A percentile compares a stretch with the other conserved stretches of the same genome.
These are phyloP conservation scores for Camelina laxa DNA, from an alignment of 345 rosid genomes.

Conservation along the genomic window DNA sequence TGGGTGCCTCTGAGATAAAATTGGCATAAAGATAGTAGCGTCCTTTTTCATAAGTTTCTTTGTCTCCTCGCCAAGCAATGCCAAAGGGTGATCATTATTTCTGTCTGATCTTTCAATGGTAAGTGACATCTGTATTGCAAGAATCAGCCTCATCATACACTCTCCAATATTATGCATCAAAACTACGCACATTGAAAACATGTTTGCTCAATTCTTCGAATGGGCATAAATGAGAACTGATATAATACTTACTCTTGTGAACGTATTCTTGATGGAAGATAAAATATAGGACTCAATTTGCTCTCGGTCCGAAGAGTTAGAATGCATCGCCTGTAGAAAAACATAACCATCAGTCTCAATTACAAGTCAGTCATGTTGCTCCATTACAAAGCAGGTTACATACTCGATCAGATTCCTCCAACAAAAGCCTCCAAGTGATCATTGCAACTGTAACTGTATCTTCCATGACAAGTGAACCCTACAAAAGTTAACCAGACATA, in stretches of 20 bases:
- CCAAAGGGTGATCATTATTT: conserved; percentile 70
- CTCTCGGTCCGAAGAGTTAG: conserved; percentile 70
- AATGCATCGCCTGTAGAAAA: conserved; percentile 67
- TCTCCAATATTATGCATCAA: conserved; percentile 19
- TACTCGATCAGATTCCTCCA: conserved; percentile 89
- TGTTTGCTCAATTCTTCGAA: conserved; percentile 12
- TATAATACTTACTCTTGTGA: conserved; percentile 67
- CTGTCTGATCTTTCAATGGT: conserved; percentile 72
- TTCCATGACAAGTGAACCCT: conserved; percentile 77
- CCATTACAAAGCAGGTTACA: conserved; percentile 32
- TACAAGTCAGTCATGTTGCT: conserved; percentile 26
- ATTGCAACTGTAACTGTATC: conserved; percentile 80
- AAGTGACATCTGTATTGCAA: conserved; percentile 61
- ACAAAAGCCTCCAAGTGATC: conserved; percentile 84
- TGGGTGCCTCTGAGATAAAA: conserved; percentile 84
- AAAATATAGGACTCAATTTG: conserved; percentile 84
- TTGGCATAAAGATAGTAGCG: conserved; percentile 69
- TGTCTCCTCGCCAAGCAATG: conserved; percentile 89
- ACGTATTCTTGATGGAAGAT: conserved; percentile 80
- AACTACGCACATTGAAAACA: not conserved
- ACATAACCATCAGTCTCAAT: conserved; percentile 32
- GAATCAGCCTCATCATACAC: conserved; percentile 29
- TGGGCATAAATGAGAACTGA: conserved; percentile 15
- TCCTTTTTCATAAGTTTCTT: conserved; percentile 79
- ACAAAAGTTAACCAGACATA: conserved; percentile 23